Evolutionary conservation across 2,329 filamentous ascomycete genomes (phyloP).

Genomic region (Trichoderma koningiopsis): DNA sequence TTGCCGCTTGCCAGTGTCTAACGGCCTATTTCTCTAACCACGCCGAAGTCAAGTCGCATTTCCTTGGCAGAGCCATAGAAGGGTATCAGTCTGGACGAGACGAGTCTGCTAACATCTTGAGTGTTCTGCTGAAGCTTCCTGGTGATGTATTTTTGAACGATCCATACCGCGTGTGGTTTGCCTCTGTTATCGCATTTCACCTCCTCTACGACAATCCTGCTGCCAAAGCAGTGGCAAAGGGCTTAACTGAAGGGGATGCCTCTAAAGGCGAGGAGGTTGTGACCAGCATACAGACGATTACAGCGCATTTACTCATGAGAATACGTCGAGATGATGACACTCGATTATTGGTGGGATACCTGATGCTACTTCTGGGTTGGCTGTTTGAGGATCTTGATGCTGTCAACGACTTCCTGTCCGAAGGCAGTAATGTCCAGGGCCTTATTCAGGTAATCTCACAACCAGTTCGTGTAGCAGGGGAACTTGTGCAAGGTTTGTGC

Average conservation of each 20-base stretch:
- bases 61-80: constrained; percentile 84
- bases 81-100: constrained; percentile 77
- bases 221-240: constrained; percentile 78
- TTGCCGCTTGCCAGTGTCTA: constrained; percentile 85
- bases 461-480: constrained; percentile 58
- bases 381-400: constrained; percentile 89
- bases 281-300: constrained; percentile 86
- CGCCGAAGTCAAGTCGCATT: constrained; percentile 78
- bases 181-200: constrained; percentile 82
- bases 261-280: constrained; percentile 91
- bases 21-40: constrained; percentile 91
- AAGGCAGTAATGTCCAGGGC: constrained; percentile 89
- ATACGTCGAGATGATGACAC: constrained; percentile 77
- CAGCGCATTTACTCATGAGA: constrained; percentile 80
- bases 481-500: constrained; percentile 78
- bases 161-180: constrained; percentile 88
- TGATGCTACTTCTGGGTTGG: constrained; percentile 88
- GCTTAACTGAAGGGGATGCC: constrained; percentile 85
- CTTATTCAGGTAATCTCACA: constrained; percentile 73
- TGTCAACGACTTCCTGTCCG: constrained; percentile 88
- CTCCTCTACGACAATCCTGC: constrained; percentile 77
- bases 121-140: constrained; percentile 72
- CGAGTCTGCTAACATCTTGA: constrained; percentile 85
- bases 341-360: constrained; percentile 77
- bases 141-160: constrained; percentile 66